phyloP scores from a whole-genome alignment of 805 yeast genomes.

The Starmerella sp. region DNA sequence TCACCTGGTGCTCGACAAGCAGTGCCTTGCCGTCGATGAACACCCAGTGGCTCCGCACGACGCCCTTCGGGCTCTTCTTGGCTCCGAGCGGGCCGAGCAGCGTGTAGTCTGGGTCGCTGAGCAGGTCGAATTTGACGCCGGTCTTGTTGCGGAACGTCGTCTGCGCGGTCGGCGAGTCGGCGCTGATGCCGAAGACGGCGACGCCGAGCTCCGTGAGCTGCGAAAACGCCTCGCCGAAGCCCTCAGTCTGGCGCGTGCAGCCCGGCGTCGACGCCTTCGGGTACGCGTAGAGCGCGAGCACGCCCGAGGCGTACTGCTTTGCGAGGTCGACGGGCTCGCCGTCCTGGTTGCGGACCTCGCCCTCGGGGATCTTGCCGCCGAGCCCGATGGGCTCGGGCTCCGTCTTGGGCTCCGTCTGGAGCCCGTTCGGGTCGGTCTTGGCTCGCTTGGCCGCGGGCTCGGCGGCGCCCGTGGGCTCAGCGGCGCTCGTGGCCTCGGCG shows the following conservation, averaged over 20 bases:
- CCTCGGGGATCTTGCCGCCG: constrained; percentile 58
- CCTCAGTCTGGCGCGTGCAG: constrained; percentile 89
- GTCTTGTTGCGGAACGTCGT: constrained; percentile 64
- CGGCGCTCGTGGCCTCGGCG: neutral
- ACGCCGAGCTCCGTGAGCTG: constrained; percentile 42
- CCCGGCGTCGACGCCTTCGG: constrained; percentile 95
- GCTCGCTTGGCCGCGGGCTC: constrained; percentile 10
- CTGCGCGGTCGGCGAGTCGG: constrained; percentile 73
- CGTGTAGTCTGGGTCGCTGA: constrained; percentile 63
- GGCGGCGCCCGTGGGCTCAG: neutral
- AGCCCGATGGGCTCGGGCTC: constrained; percentile 24
- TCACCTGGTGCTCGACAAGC: constrained; percentile 41
- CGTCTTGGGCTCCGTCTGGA: neutral
- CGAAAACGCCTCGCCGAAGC: constrained; percentile 59
- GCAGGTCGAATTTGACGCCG: constrained; percentile 55
- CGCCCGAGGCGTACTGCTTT: constrained; percentile 29
- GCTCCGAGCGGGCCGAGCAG: constrained; percentile 73
- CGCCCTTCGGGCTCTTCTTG: constrained; percentile 63
- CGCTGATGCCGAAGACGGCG: constrained; percentile 66
- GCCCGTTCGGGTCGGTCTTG: neutral
- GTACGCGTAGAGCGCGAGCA: constrained; percentile 50
- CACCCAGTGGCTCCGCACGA: constrained; percentile 85
- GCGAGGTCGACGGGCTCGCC: constrained; percentile 47
- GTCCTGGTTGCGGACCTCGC: constrained; percentile 56
- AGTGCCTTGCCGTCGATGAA: constrained; percentile 65